These are phyloP conservation scores for Aspergillus piperis DNA, from an alignment of 2,329 filamentous ascomycete genomes.

Conservation along the genomic window DNA sequence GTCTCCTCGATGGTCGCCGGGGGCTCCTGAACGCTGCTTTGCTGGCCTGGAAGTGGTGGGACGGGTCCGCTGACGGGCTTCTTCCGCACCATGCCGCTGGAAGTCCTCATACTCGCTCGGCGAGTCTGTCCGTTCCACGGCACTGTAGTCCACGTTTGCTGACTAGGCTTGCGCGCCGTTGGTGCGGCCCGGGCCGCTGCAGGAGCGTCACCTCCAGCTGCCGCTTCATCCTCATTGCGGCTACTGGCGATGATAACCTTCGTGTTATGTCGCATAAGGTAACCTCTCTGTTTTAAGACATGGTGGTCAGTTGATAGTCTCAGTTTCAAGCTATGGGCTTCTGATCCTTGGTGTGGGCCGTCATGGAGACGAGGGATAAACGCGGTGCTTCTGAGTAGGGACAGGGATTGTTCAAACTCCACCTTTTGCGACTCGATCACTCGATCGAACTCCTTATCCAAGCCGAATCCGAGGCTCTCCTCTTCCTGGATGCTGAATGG, in stretches of 20 bases:
- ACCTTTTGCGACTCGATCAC: slow-evolving; percentile 98
- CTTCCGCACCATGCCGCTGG: slow-evolving; percentile 62
- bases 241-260: slow-evolving; percentile 92
- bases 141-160: slow-evolving; percentile 93
- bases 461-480: slow-evolving; percentile 74
- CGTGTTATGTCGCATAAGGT: slow-evolving; percentile 97
- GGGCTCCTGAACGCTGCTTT: slow-evolving; percentile 69
- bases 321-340: slow-evolving; percentile 4
- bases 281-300: slow-evolving; percentile 79
- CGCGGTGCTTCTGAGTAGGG: slow-evolving; percentile 32
- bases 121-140: slow-evolving; percentile 87
- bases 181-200: slow-evolving; percentile 53
- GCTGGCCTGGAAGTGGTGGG: slow-evolving; percentile 83
- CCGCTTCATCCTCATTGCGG: slow-evolving; percentile 61
- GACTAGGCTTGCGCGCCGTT: slow-evolving; percentile 76
- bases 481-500: slow-evolving; percentile 67
- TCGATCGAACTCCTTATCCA: slow-evolving; percentile 90
- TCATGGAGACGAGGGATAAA: slow-evolving; percentile 16
- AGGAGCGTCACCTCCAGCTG: slow-evolving; percentile 28
- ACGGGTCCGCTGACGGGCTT: slow-evolving; percentile 63
- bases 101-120: slow-evolving; percentile 63
- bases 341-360: slow-evolving; percentile 15
- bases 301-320: slow-evolving; percentile 63
- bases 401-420: slow-evolving; percentile 55
- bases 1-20: slow-evolving; percentile 70